A percentile compares a stretch with the other conserved stretches of the same genome.
These are phyloP conservation scores for Aspergillus biplanus DNA, from an alignment of 495 filamentous ascomycete genomes.

Conservation along the genomic window DNA sequence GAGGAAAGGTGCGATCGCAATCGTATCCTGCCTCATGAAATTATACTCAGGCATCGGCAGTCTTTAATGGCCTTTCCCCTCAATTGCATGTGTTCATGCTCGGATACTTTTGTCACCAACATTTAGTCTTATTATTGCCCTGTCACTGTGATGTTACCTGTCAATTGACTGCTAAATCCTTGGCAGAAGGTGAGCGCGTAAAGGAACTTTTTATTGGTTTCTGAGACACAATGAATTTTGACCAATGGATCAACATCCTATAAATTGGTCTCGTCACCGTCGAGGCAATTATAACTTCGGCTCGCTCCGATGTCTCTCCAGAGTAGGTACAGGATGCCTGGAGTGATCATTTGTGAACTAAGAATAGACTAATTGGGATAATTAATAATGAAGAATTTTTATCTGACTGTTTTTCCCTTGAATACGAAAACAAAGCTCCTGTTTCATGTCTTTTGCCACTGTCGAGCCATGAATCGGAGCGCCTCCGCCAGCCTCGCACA, in stretches of 20 bases:
- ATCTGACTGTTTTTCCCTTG: too few species aligned
- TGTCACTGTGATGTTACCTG: background rate
- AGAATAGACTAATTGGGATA: too few species aligned
- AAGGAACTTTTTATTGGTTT: conserved; percentile 13
- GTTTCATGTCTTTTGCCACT: too few species aligned
- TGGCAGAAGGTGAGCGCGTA: conserved; percentile 24
- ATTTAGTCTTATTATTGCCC: background rate
- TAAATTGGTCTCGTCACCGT: background rate
- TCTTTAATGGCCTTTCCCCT: background rate
- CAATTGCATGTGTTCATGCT: background rate
- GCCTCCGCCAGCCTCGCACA: too few species aligned
- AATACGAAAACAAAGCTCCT: too few species aligned
- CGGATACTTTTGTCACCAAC: background rate
- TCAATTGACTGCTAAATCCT: conserved; percentile 7
- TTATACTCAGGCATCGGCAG: background rate
- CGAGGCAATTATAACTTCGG: background rate
- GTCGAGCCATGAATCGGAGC: too few species aligned
- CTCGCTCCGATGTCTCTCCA: too few species aligned
- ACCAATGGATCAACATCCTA: background rate
- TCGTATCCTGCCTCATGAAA: background rate
- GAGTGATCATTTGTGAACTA: too few species aligned
- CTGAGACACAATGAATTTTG: conserved; percentile 16
- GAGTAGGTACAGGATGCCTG: too few species aligned
- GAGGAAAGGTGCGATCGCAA: background rate
- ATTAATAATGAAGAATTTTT: too few species aligned